Conservation (phyloP, 768 basidiomycete genomes). For the Boletus insuetus region DNA sequence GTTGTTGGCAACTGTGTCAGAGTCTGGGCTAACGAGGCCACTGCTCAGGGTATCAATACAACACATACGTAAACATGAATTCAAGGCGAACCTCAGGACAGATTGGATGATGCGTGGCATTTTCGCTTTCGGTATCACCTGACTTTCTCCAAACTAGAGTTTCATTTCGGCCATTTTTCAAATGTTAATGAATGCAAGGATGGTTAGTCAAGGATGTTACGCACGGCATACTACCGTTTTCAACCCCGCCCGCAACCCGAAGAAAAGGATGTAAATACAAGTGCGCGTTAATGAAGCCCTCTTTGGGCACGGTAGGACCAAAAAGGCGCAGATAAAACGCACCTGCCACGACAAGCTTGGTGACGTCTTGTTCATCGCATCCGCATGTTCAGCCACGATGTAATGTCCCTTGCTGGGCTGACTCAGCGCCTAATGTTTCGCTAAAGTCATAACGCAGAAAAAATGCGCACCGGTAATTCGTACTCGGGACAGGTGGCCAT, state of each 20-base stretch:
- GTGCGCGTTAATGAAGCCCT: constrained; percentile 13
- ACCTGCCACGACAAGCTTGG: constrained; percentile 76
- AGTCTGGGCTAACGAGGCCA: constrained; percentile 72
- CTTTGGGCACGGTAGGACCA: constrained; percentile 9
- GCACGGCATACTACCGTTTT: constrained; percentile 58
- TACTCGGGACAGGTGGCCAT: constrained; percentile 77
- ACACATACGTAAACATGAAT: background rate
- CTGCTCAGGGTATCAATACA: constrained; percentile 35
- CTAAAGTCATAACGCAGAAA: background rate
- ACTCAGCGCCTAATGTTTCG: constrained; percentile 6
- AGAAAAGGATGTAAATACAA: background rate
- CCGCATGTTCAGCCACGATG: constrained; percentile 66
- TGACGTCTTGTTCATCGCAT: constrained; percentile 59
- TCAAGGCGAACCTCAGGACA: constrained; percentile 54
- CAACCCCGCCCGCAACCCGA: background rate
- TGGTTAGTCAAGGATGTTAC: constrained; percentile 21
- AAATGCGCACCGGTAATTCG: constrained; percentile 65
- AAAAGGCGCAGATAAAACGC: constrained; percentile 29
- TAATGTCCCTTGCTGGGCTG: constrained; percentile 61
- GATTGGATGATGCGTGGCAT: constrained; percentile 72
- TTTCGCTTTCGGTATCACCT: constrained; percentile 62
- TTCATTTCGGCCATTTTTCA: constrained; percentile 3
- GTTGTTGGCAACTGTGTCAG: constrained; percentile 64
- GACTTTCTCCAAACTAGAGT: constrained; percentile 73
- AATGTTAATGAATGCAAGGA: constrained; percentile 2